Base-by-base conservation (phyloP, 768 basidiomycete genomes). In the Cystoderma amianthinum region DNA sequence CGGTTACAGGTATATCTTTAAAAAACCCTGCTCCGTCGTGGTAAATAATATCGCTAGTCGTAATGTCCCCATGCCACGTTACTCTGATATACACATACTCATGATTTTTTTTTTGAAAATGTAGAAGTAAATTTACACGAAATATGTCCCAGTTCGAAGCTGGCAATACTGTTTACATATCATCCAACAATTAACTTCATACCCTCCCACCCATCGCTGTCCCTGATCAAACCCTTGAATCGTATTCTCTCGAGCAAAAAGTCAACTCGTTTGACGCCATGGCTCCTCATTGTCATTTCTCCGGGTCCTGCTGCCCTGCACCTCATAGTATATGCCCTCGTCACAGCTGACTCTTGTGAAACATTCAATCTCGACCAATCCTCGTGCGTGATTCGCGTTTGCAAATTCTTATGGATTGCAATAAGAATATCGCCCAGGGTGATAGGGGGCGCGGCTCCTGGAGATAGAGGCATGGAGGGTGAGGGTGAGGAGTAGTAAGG, bases 391-490 rank as follows among this genome's bases (percentile, higher is more conserved):
- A 48, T 48, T 15, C 37, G 5, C 25, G 35, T 28, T 1, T 48
- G 47, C 23, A 48, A 25, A 7, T 5, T 28, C 36, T 21, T 18
- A 30, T 48, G 47, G 18, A 48, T 30, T 6, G 36, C 32, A 13
- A 40, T 11, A n/a, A 48, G 25, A 17, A 48, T 43, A 23, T 48
- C 44, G 5, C 44, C 40, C 7, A 48, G 11, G 2, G 39, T 39
- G 36, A 48, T 45, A 17, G 47, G 46, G 7, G 46, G 46, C 4
- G 46, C n/a, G 12, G 9, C 34, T 7, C 34, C 34, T 39, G 36
- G 56, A 43, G 48, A 54, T 35, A 59, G 45, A 44, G 36, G 47
- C 44, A 44, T 53, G 19, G 21, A 48, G n/a, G 44, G 39, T n/a
- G n/a, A n/a, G 33, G 46, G 41, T 33, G 51, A 38, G 38, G 19